Evolutionary conservation across 257 asterid genomes (phyloP).

Genomic region (Solanum clarkiae): DNA sequence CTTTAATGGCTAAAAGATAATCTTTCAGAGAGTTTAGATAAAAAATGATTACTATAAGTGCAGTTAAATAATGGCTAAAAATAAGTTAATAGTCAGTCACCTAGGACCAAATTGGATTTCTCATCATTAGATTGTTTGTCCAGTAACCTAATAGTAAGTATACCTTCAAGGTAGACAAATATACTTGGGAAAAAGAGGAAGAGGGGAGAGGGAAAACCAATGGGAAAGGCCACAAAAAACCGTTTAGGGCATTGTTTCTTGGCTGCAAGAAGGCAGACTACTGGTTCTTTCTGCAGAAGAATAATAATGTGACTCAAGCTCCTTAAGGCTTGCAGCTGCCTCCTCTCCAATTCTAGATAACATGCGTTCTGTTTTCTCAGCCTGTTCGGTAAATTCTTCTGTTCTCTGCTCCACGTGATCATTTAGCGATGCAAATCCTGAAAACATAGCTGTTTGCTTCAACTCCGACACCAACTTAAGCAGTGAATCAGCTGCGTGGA

Average conservation of each 20-base stretch:
- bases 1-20: background rate
- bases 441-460: constrained; percentile 81
- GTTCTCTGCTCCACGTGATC: constrained; percentile 89
- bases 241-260: background rate
- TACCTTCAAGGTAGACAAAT: background rate
- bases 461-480: constrained; percentile 89
- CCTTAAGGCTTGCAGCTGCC: constrained; percentile 70
- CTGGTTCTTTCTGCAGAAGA: constrained; percentile 40
- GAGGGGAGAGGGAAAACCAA: background rate
- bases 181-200: background rate
- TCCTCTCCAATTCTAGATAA: constrained; percentile 70
- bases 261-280: background rate
- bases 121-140: background rate
- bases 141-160: background rate
- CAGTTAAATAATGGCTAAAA: background rate
- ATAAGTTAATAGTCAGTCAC: background rate
- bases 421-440: constrained; percentile 77
- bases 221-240: background rate
- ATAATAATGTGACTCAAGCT: constrained; percentile 70
- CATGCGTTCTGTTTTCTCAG: constrained; percentile 39
- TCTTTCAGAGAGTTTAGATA: background rate
- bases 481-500: constrained; percentile 75
- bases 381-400: constrained; percentile 48
- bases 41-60: background rate
- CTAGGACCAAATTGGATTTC: background rate